Conservation (phyloP, 352 stramenopile genomes). For the Phytophthora citricola region DNA sequence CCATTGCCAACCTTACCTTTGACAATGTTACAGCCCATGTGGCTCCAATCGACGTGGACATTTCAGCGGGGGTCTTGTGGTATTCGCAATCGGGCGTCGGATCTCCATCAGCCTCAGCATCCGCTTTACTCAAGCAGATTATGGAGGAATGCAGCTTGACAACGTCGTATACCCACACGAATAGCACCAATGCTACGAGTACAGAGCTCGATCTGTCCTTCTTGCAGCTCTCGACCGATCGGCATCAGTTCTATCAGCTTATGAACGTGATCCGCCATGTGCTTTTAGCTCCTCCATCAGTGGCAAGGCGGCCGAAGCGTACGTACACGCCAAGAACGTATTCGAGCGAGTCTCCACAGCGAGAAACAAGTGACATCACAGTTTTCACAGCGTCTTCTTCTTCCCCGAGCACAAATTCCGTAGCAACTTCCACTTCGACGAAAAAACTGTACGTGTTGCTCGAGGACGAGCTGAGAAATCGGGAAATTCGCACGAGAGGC, state of each 20-base stretch:
- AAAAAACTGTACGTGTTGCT: slow-evolving; percentile 73
- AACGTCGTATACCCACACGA: slow-evolving; percentile 59
- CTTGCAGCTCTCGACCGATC: slow-evolving; percentile 74
- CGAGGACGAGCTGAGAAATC: slow-evolving; percentile 70
- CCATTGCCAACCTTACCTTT: slow-evolving; percentile 68
- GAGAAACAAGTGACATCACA: slow-evolving; percentile 39
- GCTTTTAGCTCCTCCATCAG: slow-evolving; percentile 66
- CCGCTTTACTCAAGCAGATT: slow-evolving; percentile 68
- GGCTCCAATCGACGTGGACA: slow-evolving; percentile 78
- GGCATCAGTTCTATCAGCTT: slow-evolving; percentile 86
- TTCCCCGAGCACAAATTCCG: slow-evolving; percentile 7
- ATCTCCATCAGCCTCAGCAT: slow-evolving; percentile 18
- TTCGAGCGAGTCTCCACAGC: slow-evolving; percentile 12
- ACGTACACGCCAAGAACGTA: slow-evolving; percentile 23
- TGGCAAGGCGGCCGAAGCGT: slow-evolving; percentile 40
- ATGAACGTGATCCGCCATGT: slow-evolving; percentile 81
- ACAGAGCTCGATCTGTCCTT: slow-evolving; percentile 76
- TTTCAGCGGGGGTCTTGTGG: slow-evolving; percentile 74
- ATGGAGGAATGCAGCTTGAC: slow-evolving; percentile 82
- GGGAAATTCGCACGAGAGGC: slow-evolving; percentile 59
- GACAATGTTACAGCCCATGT: slow-evolving; percentile 76
- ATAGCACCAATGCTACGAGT: slow-evolving; percentile 47
- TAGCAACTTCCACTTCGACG: slow-evolving; percentile 20
- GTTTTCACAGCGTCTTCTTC: slow-evolving; percentile 37
- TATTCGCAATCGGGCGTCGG: slow-evolving; percentile 49